Base-by-base conservation (phyloP, 1,284 basidiomycete species). In the Cronartium ribicola region DNA sequence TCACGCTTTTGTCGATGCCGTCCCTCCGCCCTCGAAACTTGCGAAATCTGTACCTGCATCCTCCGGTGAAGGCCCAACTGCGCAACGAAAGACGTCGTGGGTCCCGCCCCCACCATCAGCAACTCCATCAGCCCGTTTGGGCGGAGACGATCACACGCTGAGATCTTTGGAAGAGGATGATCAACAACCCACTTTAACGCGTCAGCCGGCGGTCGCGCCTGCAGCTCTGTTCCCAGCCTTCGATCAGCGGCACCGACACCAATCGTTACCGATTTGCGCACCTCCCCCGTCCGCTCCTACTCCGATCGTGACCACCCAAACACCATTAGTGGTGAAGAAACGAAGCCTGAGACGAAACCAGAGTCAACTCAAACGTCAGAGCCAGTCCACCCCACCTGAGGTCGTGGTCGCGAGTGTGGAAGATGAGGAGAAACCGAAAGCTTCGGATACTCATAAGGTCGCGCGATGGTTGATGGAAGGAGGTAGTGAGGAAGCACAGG, bases 1-100 rank as follows among this genome's bases (percentile, higher is more conserved):
- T 17, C 63, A 74, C 55, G 29, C 66, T 3, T 55, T 67, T 20
- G 46, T 67, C 11, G 66, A 67, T 55, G 65, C 72, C 1, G 59
- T 67, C 6, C 65, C 65, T 11, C 46, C 70, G 17, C 63, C 70
- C 11, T 29, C 61, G 20, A 55, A 55, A 11, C 43, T 40, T 22
- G 51, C 40, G 14, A 73, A 62, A 36, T 62, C 60, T 14, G n/a
- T 55, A 20, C n/a, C 51, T 4, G 51, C 51, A 29, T 55, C 51
- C 29, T n/a, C 51, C n/a, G 51, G 51, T 20, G 51, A 55, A 55
- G 29, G 29, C 29, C 29, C 29, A 29, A 55, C n/a, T 20, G 51
- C n/a, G 7, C 51, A 55, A 29, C 7, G 0, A n/a, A 55, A 55
- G 29, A 55, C 51, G 51, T 29, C 51, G 29, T 66, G 64, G 70